These are phyloP conservation scores for Stereum hirsutum DNA, from an alignment of 1,284 basidiomycete genomes.

Conservation along the genomic window DNA sequence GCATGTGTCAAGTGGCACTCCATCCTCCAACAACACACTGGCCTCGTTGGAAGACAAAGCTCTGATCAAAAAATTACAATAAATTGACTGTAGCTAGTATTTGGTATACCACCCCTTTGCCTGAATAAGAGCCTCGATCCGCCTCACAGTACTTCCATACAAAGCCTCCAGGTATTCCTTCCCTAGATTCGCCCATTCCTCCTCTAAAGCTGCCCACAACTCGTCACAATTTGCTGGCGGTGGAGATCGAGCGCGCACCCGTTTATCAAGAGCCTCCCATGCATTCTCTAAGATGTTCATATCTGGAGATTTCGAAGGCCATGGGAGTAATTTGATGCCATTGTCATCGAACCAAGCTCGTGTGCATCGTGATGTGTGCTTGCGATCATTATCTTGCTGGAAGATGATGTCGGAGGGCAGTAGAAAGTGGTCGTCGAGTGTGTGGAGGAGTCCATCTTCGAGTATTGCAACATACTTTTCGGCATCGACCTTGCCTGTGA, in stretches of 20 bases:
- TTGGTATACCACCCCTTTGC: neutral
- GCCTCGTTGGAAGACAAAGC: too few species aligned
- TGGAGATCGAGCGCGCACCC: neutral
- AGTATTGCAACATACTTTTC: neutral
- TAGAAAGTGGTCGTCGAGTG: neutral
- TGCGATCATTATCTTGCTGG: neutral
- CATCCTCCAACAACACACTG: too few species aligned
- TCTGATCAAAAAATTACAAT: neutral
- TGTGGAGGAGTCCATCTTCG: neutral
- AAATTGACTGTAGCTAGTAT: neutral
- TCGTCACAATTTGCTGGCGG: neutral
- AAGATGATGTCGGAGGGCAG: neutral
- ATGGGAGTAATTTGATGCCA: neutral
- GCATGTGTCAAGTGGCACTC: too few species aligned
- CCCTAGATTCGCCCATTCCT: neutral
- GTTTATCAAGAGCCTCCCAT: neutral
- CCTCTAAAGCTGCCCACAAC: neutral
- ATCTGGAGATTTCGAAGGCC: neutral
- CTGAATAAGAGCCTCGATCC: neutral
- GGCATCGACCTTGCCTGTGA: neutral
- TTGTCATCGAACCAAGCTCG: neutral
- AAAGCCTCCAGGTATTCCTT: neutral
- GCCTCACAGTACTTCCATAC: slow-evolving; percentile 7
- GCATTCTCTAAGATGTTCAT: neutral
- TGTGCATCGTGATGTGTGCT: neutral